Conservation (phyloP, 768 basidiomycete genomes). For the Aureoboletus auriporus region DNA sequence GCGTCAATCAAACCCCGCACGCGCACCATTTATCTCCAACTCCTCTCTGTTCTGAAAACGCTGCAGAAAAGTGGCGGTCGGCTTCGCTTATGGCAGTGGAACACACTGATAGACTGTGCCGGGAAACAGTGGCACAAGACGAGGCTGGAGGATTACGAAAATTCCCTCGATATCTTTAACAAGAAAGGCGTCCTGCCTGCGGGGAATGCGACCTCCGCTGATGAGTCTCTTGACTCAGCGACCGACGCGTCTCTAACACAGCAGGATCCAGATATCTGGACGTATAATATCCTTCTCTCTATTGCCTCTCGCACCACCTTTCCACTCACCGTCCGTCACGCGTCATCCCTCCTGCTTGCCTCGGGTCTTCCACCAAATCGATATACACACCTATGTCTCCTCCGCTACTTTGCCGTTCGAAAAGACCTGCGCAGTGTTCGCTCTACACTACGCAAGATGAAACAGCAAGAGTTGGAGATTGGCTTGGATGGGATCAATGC, state of each 20-base stretch:
- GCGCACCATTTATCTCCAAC: conserved; percentile 54
- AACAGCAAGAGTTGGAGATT: conserved; percentile 45
- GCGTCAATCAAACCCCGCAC: conserved; percentile 51
- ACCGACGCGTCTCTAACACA: not conserved
- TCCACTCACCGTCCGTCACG: conserved; percentile 43
- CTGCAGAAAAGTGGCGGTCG: conserved; percentile 53
- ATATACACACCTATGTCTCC: conserved; percentile 56
- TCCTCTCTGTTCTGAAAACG: conserved; percentile 63
- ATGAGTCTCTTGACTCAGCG: conserved; percentile 8
- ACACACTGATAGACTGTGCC: conserved; percentile 63
- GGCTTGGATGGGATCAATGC: conserved; percentile 67
- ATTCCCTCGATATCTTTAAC: conserved; percentile 54
- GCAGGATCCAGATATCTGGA: conserved; percentile 56
- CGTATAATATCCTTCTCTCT: conserved; percentile 64
- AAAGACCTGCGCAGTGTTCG: conserved; percentile 52
- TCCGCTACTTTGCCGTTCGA: conserved; percentile 50
- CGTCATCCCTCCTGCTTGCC: conserved; percentile 47
- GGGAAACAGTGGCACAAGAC: conserved; percentile 65
- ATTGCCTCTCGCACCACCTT: conserved; percentile 55
- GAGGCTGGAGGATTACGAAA: conserved; percentile 51
- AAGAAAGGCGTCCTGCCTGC: conserved; percentile 49
- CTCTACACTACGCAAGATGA: conserved; percentile 50
- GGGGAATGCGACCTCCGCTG: conserved; percentile 3
- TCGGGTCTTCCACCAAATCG: conserved; percentile 57
- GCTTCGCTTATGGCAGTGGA: conserved; percentile 70